phyloP scores from a whole-genome alignment of 208 protist species.

The Wallacemonas rigidus region DNA sequence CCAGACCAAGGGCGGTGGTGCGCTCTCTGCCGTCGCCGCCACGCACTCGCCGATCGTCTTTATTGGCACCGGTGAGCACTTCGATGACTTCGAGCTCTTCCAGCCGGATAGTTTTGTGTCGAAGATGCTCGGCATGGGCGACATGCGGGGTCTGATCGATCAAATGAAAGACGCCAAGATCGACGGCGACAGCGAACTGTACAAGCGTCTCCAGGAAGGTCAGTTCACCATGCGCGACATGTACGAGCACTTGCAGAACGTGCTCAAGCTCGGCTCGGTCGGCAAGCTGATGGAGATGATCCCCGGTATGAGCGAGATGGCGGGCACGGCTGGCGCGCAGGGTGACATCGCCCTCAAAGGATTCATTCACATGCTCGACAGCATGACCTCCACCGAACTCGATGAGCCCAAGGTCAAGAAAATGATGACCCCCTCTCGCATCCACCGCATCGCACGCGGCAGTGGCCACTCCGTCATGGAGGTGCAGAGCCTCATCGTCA shows the following conservation, averaged over 20 bases:
- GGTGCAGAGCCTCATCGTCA: conserved; percentile 82
- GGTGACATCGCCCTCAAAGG: conserved; percentile 79
- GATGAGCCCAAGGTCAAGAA: conserved; percentile 92
- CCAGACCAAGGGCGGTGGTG: conserved; percentile 99
- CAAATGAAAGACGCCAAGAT: conserved; percentile 93
- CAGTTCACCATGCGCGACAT: conserved; percentile 96
- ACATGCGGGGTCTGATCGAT: conserved; percentile 93
- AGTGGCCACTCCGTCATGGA: conserved; percentile 75
- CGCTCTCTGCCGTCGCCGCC: conserved; percentile 96
- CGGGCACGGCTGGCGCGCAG: conserved; percentile 57
- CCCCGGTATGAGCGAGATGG: conserved; percentile 85
- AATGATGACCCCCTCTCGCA: conserved; percentile 85
- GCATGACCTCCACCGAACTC: conserved; percentile 94
- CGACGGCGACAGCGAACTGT: conserved; percentile 81
- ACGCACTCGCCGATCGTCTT: conserved; percentile 98
- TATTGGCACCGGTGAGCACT: conserved; percentile 98
- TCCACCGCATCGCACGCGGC: conserved; percentile 85
- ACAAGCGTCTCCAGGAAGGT: conserved; percentile 91
- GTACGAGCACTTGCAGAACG: conserved; percentile 97
- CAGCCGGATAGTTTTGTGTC: conserved; percentile 87
- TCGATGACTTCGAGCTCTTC: conserved; percentile 96
- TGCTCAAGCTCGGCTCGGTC: conserved; percentile 95
- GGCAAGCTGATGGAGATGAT: conserved; percentile 94
- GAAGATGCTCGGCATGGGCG: conserved; percentile 96
- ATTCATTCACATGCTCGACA: conserved; percentile 97